Percentiles rank a stretch among this genome's conserved stretches.
Conservation (phyloP, 2,329 filamentous ascomycete species). For the Xylaria sp. region DNA sequence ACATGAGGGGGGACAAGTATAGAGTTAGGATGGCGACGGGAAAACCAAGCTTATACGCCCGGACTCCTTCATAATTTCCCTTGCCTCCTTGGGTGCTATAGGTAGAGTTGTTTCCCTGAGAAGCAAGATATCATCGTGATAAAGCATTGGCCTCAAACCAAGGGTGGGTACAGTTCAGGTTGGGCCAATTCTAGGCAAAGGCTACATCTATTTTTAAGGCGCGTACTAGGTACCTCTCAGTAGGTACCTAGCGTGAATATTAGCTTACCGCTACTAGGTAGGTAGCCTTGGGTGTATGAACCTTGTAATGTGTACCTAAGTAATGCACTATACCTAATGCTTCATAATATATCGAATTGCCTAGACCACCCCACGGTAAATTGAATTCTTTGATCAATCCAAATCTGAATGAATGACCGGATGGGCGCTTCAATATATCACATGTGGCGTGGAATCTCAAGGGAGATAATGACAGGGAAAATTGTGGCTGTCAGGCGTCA, state of each 20-base stretch:
- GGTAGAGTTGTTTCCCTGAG: not conserved
- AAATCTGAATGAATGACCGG: not conserved
- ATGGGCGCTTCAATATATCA: not conserved
- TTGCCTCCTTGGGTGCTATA: not conserved
- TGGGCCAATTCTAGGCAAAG: not conserved
- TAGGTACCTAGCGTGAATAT: not conserved
- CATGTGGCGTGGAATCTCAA: not conserved
- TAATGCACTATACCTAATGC: not conserved
- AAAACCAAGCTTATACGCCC: not conserved
- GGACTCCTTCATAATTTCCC: not conserved
- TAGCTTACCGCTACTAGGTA: not conserved
- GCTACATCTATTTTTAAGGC: not conserved
- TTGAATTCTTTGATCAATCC: not conserved
- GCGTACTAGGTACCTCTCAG: no score
- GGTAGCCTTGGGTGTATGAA: not conserved
- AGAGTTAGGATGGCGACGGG: no score
- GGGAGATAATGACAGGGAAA: not conserved
- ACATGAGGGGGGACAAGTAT: no score
- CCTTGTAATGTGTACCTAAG: not conserved
- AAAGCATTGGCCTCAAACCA: not conserved
- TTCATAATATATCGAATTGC: not conserved
- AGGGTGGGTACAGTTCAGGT: not conserved
- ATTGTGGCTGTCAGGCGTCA: constrained; percentile 19
- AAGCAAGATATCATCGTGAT: not conserved
- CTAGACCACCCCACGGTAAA: not conserved